phyloP scores from a whole-genome alignment of 495 filamentous ascomycete genomes.

The Amniculicola lignicola region DNA sequence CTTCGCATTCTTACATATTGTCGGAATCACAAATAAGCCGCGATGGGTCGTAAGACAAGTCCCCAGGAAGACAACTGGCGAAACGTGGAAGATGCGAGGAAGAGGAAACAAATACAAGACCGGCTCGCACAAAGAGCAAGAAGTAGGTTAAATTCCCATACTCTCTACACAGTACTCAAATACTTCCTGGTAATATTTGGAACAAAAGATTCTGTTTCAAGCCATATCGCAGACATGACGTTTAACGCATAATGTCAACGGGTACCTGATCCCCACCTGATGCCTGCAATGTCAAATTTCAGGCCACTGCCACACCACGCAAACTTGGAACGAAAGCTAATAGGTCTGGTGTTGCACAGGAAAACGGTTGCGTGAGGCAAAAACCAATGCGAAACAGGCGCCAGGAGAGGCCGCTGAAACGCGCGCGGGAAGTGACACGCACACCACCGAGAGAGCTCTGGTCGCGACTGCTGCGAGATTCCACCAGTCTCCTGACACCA shows the following conservation, averaged over 20 bases:
- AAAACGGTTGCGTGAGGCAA: conserved; percentile 28
- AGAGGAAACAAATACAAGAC: conserved; percentile 32
- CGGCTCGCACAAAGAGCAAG: conserved; percentile 30
- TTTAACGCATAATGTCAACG: neutral
- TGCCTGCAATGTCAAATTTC: neutral
- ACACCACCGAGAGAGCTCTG: conserved; percentile 1
- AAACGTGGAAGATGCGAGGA: conserved; percentile 22
- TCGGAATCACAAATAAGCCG: neutral
- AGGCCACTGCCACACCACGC: neutral
- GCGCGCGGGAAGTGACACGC: neutral
- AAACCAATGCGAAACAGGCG: conserved; percentile 23
- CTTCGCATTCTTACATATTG: neutral
- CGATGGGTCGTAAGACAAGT: conserved; percentile 13
- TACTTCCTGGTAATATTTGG: neutral
- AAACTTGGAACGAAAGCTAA: conserved; percentile 8
- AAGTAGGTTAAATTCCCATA: neutral
- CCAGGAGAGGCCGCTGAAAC: conserved; percentile 8
- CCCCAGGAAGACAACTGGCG: conserved; percentile 24
- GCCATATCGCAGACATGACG: neutral
- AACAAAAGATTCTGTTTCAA: neutral
- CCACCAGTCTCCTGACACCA: conserved; percentile 7
- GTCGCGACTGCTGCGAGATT: neutral
- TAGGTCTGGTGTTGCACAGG: conserved; percentile 14
- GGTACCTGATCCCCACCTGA: conserved; percentile 9
- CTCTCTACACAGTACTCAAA: neutral